Conservation (phyloP, 306 rosid species). For the Alnus rubra region DNA sequence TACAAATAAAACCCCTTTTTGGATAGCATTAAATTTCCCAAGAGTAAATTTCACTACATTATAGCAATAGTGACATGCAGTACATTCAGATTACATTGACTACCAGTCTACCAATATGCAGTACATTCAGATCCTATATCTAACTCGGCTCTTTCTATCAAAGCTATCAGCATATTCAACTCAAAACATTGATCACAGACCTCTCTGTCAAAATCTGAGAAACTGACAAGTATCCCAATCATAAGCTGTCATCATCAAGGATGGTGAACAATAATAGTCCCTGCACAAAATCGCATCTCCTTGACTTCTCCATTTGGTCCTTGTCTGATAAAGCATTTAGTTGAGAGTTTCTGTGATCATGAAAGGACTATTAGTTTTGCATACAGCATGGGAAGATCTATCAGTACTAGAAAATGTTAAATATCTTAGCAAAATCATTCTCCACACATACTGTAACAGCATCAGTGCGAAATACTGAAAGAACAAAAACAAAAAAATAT, state of each 20-base stretch:
- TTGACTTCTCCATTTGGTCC: constrained; percentile 54
- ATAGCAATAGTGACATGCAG: not conserved
- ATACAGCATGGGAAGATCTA: not conserved
- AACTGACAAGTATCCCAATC: constrained; percentile 24
- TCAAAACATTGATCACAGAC: constrained; percentile 16
- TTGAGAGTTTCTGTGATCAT: constrained; percentile 44
- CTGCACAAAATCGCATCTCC: constrained; percentile 55
- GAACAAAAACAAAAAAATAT: not conserved
- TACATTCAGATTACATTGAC: constrained; percentile 8
- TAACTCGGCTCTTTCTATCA: constrained; percentile 25
- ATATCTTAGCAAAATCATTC: not conserved
- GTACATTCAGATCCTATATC: constrained; percentile 32
- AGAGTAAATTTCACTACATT: too few relatives aligned
- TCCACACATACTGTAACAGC: not conserved
- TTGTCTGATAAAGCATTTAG: constrained; percentile 45
- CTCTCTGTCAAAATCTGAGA: constrained; percentile 30
- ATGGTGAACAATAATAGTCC: constrained; percentile 58
- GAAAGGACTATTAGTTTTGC: constrained; percentile 12
- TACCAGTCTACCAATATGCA: constrained; percentile 12
- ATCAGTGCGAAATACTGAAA: not conserved
- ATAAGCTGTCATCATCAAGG: constrained; percentile 51
- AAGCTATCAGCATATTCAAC: constrained; percentile 20
- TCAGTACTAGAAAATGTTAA: not conserved
- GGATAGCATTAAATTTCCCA: too few relatives aligned
- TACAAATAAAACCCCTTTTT: too few relatives aligned